These are phyloP conservation scores for Pythium rishiriense DNA, from an alignment of 352 stramenopile species.

Conservation along the genomic window DNA sequence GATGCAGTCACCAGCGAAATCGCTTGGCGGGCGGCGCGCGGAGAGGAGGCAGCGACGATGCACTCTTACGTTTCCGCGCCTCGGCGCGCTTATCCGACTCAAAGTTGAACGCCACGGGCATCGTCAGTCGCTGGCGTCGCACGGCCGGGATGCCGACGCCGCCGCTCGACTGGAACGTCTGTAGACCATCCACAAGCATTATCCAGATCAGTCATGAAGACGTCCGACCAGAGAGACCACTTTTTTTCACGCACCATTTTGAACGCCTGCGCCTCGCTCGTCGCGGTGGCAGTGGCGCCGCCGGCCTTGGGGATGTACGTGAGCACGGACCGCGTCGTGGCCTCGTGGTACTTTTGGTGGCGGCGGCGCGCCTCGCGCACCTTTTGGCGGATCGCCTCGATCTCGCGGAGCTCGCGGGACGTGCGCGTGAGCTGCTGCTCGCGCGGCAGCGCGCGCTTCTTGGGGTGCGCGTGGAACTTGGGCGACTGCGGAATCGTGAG, in stretches of 20 bases:
- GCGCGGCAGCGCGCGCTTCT: slow-evolving; percentile 30
- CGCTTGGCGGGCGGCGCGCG: slow-evolving; percentile 21
- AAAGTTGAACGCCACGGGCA: slow-evolving; percentile 64
- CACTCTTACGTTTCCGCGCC: slow-evolving; percentile 32
- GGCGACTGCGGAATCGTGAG: slow-evolving; percentile 72
- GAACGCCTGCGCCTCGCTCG: slow-evolving; percentile 41
- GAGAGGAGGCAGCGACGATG: slow-evolving; percentile 6
- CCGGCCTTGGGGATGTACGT: slow-evolving; percentile 17
- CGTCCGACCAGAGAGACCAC: not conserved
- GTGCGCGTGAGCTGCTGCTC: slow-evolving; percentile 60
- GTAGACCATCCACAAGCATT: not conserved
- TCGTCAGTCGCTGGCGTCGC: slow-evolving; percentile 65
- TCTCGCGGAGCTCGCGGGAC: slow-evolving; percentile 75
- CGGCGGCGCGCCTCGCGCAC: slow-evolving; percentile 55
- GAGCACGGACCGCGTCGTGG: slow-evolving; percentile 44
- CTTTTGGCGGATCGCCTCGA: slow-evolving; percentile 63
- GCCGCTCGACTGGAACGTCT: slow-evolving; percentile 61
- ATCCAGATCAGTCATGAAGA: not conserved
- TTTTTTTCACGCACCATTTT: slow-evolving; percentile 35
- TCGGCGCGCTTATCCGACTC: slow-evolving; percentile 65
- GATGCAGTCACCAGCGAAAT: slow-evolving; percentile 13
- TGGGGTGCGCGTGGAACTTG: slow-evolving; percentile 50
- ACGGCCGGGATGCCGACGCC: slow-evolving; percentile 67
- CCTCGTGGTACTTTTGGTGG: slow-evolving; percentile 67
- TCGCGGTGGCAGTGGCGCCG: not conserved